Percentiles rank a stretch among this genome's conserved stretches.
Evolutionary conservation across 2,329 filamentous ascomycete genomes (phyloP).

Genomic region (Bipolaris oryzae): DNA sequence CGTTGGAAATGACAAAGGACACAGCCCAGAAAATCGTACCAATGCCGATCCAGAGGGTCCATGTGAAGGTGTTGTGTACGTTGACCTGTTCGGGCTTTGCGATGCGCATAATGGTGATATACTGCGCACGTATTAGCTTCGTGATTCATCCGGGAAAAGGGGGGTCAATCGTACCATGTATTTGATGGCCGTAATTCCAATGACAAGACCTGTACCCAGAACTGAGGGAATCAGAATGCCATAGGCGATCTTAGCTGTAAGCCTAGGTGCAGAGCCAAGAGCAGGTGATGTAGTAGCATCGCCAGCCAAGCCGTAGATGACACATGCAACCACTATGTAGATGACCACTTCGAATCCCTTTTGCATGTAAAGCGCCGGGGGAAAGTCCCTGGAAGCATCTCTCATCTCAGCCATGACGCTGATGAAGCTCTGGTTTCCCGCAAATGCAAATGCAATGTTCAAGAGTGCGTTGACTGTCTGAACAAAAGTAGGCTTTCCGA

Average conservation of each 20-base stretch:
- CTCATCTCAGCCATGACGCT: slow-evolving; percentile 69
- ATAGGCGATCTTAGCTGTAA: slow-evolving; percentile 69
- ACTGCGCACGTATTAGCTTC: slow-evolving; percentile 47
- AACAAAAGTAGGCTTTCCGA: slow-evolving; percentile 37
- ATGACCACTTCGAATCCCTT: slow-evolving; percentile 64
- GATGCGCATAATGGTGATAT: slow-evolving; percentile 63
- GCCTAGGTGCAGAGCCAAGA: slow-evolving; percentile 63
- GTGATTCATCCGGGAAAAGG: neutral
- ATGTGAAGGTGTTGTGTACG: slow-evolving; percentile 59
- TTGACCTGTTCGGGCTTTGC: slow-evolving; percentile 32
- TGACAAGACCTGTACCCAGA: slow-evolving; percentile 72
- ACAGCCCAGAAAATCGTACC: slow-evolving; percentile 58
- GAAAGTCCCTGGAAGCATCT: slow-evolving; percentile 61
- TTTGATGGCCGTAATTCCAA: slow-evolving; percentile 69
- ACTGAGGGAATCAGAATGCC: slow-evolving; percentile 72
- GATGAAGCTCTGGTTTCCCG: slow-evolving; percentile 70
- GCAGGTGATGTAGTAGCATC: slow-evolving; percentile 67
- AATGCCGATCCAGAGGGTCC: slow-evolving; percentile 68
- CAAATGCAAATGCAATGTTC: slow-evolving; percentile 74
- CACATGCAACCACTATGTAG: slow-evolving; percentile 67
- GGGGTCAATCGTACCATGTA: slow-evolving; percentile 53
- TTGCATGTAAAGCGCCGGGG: slow-evolving; percentile 65
- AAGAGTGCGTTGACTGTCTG: slow-evolving; percentile 36
- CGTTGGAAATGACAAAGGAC: slow-evolving; percentile 53
- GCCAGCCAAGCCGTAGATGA: slow-evolving; percentile 71